These are phyloP conservation scores for Daldinia sp. DNA, from an alignment of 2,329 filamentous ascomycete genomes.

Conservation along the genomic window DNA sequence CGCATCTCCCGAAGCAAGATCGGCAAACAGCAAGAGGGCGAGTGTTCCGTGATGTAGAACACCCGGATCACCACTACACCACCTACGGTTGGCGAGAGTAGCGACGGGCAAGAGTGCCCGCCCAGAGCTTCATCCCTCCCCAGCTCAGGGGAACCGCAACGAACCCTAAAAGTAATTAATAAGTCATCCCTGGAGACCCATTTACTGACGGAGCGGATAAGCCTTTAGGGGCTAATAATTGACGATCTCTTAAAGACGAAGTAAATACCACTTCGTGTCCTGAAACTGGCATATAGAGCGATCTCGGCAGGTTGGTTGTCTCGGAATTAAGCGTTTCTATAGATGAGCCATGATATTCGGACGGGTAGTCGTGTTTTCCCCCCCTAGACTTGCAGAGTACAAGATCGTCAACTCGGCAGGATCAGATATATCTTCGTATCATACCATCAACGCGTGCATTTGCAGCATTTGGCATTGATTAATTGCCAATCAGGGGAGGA, in stretches of 20 bases:
- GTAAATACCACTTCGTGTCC: background rate
- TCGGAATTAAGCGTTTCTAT: background rate
- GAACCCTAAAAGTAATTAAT: background rate
- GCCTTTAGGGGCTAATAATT: background rate
- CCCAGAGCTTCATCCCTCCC: slow-evolving; percentile 1
- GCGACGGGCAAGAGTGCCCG: background rate
- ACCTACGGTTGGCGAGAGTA: background rate
- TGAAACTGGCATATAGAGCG: background rate
- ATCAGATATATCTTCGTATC: slow-evolving; percentile 6
- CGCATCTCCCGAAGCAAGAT: slow-evolving; percentile 83
- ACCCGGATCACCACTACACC: slow-evolving; percentile 24
- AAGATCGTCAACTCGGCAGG: background rate
- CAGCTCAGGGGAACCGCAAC: background rate
- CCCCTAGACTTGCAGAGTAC: background rate
- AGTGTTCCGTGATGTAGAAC: slow-evolving; percentile 81
- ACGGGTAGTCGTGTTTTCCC: background rate
- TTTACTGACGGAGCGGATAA: background rate
- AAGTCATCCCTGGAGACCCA: slow-evolving; percentile 8
- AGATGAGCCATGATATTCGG: background rate
- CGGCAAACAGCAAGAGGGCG: slow-evolving; percentile 85
- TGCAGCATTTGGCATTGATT: slow-evolving; percentile 1
- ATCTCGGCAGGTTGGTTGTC: background rate
- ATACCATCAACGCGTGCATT: slow-evolving; percentile 6
- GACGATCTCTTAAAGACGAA: background rate
- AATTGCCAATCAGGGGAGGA: background rate